Conservation (phyloP, 257 asterid genomes). For the Galeopsis tetrahit region DNA sequence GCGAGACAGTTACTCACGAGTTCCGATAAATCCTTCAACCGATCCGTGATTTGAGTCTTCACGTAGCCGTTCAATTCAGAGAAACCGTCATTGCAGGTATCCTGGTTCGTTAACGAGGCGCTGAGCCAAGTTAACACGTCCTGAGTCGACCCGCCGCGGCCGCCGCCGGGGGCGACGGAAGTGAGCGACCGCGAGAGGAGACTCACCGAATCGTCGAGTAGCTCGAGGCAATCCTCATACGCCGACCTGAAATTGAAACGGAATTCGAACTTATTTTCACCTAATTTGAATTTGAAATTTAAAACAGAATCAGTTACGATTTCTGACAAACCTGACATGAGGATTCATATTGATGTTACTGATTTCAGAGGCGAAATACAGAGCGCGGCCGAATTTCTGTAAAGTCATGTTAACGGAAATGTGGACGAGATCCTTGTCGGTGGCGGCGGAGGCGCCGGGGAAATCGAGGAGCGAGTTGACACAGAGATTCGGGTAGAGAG, state of each 20-base stretch:
- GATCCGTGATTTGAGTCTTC: slow-evolving; percentile 53
- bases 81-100: slow-evolving; percentile 89
- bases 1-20: slow-evolving; percentile 94
- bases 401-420: slow-evolving; percentile 87
- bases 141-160: slow-evolving; percentile 46
- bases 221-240: slow-evolving; percentile 83
- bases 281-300: neutral
- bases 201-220: slow-evolving; percentile 74
- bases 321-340: slow-evolving; percentile 40
- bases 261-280: neutral
- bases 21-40: slow-evolving; percentile 70
- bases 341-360: slow-evolving; percentile 66
- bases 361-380: slow-evolving; percentile 62
- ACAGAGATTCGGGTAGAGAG: slow-evolving; percentile 72
- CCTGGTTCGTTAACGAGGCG: slow-evolving; percentile 89
- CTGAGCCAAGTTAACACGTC: slow-evolving; percentile 97
- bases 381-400: slow-evolving; percentile 64
- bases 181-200: slow-evolving; percentile 67
- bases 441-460: slow-evolving; percentile 81
- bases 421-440: slow-evolving; percentile 85
- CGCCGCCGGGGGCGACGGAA: slow-evolving; percentile 48
- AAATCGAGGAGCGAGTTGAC: slow-evolving; percentile 64
- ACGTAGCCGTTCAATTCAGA: slow-evolving; percentile 59
- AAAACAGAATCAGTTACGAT: neutral
- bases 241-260: slow-evolving; percentile 56